Base-by-base conservation (phyloP, 768 basidiomycete species). In the Mycena venus region DNA sequence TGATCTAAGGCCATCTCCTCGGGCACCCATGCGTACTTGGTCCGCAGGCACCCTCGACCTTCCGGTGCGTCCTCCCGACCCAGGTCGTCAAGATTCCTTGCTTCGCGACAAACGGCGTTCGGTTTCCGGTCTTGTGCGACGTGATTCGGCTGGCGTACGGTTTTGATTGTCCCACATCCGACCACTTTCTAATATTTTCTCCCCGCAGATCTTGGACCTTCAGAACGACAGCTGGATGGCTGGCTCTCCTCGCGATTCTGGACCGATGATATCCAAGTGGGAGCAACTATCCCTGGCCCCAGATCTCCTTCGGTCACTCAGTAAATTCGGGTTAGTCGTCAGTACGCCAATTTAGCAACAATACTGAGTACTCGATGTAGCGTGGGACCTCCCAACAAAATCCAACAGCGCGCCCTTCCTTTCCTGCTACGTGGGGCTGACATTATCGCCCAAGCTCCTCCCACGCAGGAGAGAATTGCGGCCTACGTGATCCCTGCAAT, bases 381-480 rank as follows among this genome's bases (percentile, higher is more conserved):
- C 49, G 93, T 99, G 74, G 97, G 98, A 0, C 98, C 98, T 2
- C 98, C 98, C 8, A 99, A 99, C 84, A 99, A 99, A 87, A 98
- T 99, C 77, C 98, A 99, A 84, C 96, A 98, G 80, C 91, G 98
- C 59, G 97, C 98, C 55, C 87, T 99, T 61, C 98, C 98, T 9
- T 99, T 99, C 86, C 91, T 99, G 72, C 88, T 99, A 38, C 91
- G 94, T 63, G 97, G 96, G 10, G 91, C 96, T 42, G 98, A 99
- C 79, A 99, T 99, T 80, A 99, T 99, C 79, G 97, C 98, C 11
- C 98, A 99, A 84, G 98, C 98, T 12, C 98, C 98, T 58, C 97
- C 98, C 0, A 99, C 98, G 0, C 98, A 99, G 82, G 98, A 99
- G 82, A 91, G 98, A 56, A 99, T 99, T 78, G 97, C 98, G 27